Percentiles rank a stretch among this genome's conserved stretches.
Conservation (phyloP, 2,329 filamentous ascomycete species). For the Trichoderma brevicompactum region DNA sequence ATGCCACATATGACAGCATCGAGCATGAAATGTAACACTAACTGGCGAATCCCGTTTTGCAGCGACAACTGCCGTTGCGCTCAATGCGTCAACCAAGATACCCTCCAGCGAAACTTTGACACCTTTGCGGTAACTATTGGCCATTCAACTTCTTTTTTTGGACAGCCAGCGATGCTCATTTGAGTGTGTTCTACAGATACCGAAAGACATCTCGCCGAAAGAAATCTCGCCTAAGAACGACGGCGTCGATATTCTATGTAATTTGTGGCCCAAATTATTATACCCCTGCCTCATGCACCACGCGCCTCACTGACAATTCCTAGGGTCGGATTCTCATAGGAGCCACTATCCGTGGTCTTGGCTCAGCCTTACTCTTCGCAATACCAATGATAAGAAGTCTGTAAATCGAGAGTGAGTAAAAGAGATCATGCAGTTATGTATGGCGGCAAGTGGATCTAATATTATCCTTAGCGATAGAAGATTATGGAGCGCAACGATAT, state of each 20-base stretch:
- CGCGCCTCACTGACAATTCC: slow-evolving; percentile 4
- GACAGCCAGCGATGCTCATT: not conserved
- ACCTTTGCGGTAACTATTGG: slow-evolving; percentile 43
- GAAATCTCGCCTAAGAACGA: slow-evolving; percentile 37
- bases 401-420: slow-evolving; percentile 25
- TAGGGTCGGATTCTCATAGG: slow-evolving; percentile 72
- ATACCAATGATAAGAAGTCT: slow-evolving; percentile 45
- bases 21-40: not conserved
- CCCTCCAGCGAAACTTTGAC: slow-evolving; percentile 49
- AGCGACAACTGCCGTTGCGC: slow-evolving; percentile 52
- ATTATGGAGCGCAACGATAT: slow-evolving; percentile 41
- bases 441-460: not conserved
- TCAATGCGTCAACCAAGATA: slow-evolving; percentile 48
- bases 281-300: not conserved
- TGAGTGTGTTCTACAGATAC: slow-evolving; percentile 37
- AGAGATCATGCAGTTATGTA: not conserved
- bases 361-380: slow-evolving; percentile 36
- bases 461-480: slow-evolving; percentile 2
- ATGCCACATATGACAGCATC: slow-evolving; percentile 3
- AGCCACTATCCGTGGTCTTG: slow-evolving; percentile 69
- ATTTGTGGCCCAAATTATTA: not conserved
- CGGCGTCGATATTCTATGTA: slow-evolving; percentile 45
- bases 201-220: slow-evolving; percentile 38
- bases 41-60: not conserved
- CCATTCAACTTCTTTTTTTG: not conserved